These are phyloP conservation scores for Echinochloa phyllopogon DNA, from an alignment of 176 grass and related monocot genomes.

Conservation along the genomic window DNA sequence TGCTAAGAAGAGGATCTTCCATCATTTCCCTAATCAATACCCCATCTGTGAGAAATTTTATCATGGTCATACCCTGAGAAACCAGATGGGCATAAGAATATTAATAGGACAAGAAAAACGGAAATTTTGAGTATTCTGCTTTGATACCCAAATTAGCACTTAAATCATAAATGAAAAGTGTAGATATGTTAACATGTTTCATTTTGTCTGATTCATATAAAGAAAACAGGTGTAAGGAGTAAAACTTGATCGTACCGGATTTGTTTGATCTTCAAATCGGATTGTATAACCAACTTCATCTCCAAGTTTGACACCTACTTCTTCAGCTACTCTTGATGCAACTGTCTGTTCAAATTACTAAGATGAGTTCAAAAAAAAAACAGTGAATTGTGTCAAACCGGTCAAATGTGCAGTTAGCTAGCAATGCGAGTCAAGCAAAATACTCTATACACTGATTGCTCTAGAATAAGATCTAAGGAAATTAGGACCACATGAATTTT, in stretches of 20 bases:
- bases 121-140: background rate
- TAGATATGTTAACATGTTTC: constrained; percentile 1
- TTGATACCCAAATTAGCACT: background rate
- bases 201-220: constrained; percentile 13
- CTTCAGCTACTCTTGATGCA: constrained; percentile 92
- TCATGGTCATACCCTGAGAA: constrained; percentile 73
- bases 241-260: constrained; percentile 59
- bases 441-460: constrained; percentile 11
- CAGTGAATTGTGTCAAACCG: background rate
- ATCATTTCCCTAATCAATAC: constrained; percentile 99
- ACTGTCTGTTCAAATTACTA: constrained; percentile 73
- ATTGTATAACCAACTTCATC: constrained; percentile 99
- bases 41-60: constrained; percentile 98
- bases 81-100: constrained; percentile 34
- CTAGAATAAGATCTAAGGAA: constrained; percentile 27
- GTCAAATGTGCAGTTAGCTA: background rate
- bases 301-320: constrained; percentile 86
- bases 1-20: constrained; percentile 93
- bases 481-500: background rate
- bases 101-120: constrained; percentile 1
- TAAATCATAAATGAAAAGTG: background rate
- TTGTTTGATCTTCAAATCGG: constrained; percentile 97
- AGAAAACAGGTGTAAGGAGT: constrained; percentile 26
- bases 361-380: constrained; percentile 37
- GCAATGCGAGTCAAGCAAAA: constrained; percentile 17